Base-by-base conservation (phyloP, 129 eudicot genomes). In the Flaveria sonorensis region DNA sequence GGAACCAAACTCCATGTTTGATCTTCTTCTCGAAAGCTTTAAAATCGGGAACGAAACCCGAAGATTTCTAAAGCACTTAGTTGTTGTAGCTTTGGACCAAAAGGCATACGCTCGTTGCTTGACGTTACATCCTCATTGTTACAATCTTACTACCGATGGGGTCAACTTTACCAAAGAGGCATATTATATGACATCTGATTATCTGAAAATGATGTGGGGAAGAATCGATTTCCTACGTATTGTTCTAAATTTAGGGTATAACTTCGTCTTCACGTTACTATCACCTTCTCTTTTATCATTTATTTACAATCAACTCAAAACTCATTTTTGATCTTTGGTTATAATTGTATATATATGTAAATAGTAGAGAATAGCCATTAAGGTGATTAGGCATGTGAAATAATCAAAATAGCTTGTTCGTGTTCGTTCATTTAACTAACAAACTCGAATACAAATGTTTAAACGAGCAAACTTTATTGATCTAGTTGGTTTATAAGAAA, bases 141-240 rank as follows among this genome's bases (percentile, higher is more conserved):
- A 85, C 43, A 30, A 63, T 23, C 78, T 88, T 59, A 60, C 40
- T 28, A 83, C 85, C 19, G 50, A 80, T 0, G 85, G 83, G n/a
- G 19, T 40, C 9, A 82, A 88, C 36, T 85, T 85, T 43, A 81
- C 89, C 5, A 68, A 79, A 7, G 86, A 83, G 73, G 86, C 88
- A 0, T 23, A 71, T 57, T 88, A 77, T 60, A 88, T 88, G 92
- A 79, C 80, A 10, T 61, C 82, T 0, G 85, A 82, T 20, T 88
- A 88, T 70, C 36, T 88, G 59, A 79, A 85, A 62, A 85, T 88
- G 89, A 81, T 88, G 89, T 88, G 92, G 92, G 75, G 87, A 72
- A 85, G 89, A 75, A 86, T 83, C 39, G 76, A 60, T 12, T 88
- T 88, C 40, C 76, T 88, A 30, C 81, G 72, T 0, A 78, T 23